Percentiles rank a stretch among this genome's conserved stretches.
Evolutionary conservation across 805 yeast genomes (phyloP).

Genomic region (Candida michaelii): DNA sequence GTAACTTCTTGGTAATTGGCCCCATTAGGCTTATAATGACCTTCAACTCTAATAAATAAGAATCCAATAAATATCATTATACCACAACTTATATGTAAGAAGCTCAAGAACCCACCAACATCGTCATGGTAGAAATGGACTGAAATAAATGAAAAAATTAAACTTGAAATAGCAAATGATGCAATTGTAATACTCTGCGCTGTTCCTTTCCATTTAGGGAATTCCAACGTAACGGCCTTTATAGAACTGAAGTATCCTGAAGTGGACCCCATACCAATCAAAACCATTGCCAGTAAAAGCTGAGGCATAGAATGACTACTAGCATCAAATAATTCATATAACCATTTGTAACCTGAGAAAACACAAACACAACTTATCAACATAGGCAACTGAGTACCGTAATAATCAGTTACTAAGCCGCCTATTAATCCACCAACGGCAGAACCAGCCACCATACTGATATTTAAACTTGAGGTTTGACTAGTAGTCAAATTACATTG

Average conservation of each 20-base stretch:
- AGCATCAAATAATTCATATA: conserved; percentile 20
- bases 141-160: conserved; percentile 24
- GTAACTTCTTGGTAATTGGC: conserved; percentile 12
- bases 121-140: conserved; percentile 22
- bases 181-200: conserved; percentile 39
- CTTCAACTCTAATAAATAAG: conserved; percentile 31
- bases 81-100: conserved; percentile 24
- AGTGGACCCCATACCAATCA: conserved; percentile 33
- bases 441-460: conserved; percentile 31
- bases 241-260: conserved; percentile 34
- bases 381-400: conserved; percentile 36
- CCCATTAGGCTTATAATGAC: conserved; percentile 16
- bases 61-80: conserved; percentile 27
- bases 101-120: conserved; percentile 22
- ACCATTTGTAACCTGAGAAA: conserved; percentile 28
- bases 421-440: conserved; percentile 34
- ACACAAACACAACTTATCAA: conserved; percentile 24
- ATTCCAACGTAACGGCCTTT: conserved; percentile 33
- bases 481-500: conserved; percentile 28
- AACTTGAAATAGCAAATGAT: conserved; percentile 35
- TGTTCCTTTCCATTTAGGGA: conserved; percentile 32
- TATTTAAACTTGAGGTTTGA: conserved; percentile 30
- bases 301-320: conserved; percentile 19
- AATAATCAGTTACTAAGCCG: conserved; percentile 32
- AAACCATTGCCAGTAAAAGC: conserved; percentile 28